Percentiles rank a stretch among this genome's conserved stretches.
These are phyloP conservation scores for Saprolegnia parasitica DNA, from an alignment of 352 stramenopile species.

Conservation along the genomic window DNA sequence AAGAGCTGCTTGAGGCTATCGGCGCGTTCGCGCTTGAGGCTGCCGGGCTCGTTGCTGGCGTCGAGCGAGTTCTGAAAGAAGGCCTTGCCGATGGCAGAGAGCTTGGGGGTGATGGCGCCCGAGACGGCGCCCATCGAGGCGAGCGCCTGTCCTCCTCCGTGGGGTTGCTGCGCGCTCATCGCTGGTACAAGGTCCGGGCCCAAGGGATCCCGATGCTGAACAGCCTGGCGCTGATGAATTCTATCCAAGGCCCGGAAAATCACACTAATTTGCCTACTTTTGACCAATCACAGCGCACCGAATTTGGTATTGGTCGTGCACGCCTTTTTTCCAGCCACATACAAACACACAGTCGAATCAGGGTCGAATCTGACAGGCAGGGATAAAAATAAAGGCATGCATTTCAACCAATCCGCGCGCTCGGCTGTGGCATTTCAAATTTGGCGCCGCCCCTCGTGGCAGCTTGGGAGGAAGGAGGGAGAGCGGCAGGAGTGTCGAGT, in stretches of 20 bases:
- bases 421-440: background rate
- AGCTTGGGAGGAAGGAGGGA: too few species aligned
- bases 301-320: background rate
- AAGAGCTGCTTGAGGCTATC: conserved; percentile 79
- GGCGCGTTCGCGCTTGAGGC: conserved; percentile 69
- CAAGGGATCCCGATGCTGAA: conserved; percentile 10
- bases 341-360: background rate
- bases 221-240: conserved; percentile 9
- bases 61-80: conserved; percentile 65
- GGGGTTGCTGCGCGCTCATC: conserved; percentile 2
- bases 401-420: background rate
- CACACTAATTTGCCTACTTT: conserved; percentile 12
- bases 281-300: background rate
- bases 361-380: background rate
- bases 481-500: too few species aligned
- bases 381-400: background rate
- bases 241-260: conserved; percentile 10
- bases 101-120: conserved; percentile 36
- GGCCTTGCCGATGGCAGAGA: conserved; percentile 70
- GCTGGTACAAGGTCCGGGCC: background rate
- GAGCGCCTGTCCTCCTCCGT: background rate
- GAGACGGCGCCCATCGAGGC: background rate
- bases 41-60: background rate
- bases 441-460: too few species aligned
- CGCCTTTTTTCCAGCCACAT: background rate